Percentiles rank a stretch among this genome's conserved stretches.
These are phyloP conservation scores for Miscanthus sacchariflorus DNA, from an alignment of 202 grass and related monocot species.

Conservation along the genomic window DNA sequence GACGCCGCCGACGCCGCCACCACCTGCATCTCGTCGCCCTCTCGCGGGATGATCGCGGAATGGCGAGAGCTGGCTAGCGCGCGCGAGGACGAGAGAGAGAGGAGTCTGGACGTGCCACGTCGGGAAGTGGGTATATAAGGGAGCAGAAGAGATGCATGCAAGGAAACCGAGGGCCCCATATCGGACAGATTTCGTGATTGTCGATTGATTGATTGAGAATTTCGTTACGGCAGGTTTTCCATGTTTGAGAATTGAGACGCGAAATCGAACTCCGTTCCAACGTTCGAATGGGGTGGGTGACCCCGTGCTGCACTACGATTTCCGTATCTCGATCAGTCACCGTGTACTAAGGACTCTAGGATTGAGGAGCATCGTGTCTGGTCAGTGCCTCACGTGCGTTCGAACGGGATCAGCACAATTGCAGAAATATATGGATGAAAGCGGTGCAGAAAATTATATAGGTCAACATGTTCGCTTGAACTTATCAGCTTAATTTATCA, in stretches of 20 bases:
- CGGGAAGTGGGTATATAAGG: not conserved
- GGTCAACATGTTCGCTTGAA: no score
- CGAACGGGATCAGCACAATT: no score
- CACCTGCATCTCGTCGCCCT: not conserved
- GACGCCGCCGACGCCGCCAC: no score
- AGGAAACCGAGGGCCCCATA: constrained; percentile 2
- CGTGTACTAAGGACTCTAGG: no score
- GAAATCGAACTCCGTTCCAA: constrained; percentile 20
- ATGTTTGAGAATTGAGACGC: not conserved
- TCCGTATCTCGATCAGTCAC: no score
- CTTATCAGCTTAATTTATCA: no score
- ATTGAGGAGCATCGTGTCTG: no score
- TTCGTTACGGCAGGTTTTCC: not conserved
- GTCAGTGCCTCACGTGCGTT: no score
- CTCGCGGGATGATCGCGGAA: not conserved
- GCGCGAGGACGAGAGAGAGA: not conserved
- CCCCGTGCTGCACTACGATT: no score
- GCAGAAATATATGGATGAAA: no score
- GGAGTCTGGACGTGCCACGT: not conserved
- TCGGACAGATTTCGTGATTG: constrained; percentile 15
- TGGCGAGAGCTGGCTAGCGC: not conserved
- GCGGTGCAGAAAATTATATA: no score
- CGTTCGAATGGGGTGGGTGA: not conserved
- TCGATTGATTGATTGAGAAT: constrained; percentile 35
- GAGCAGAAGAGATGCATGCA: not conserved